Evolutionary conservation across 2,329 filamentous ascomycete genomes (phyloP), one percentile per base, ranked within the genome.

Genomic region (Diplodia seriata): DNA sequence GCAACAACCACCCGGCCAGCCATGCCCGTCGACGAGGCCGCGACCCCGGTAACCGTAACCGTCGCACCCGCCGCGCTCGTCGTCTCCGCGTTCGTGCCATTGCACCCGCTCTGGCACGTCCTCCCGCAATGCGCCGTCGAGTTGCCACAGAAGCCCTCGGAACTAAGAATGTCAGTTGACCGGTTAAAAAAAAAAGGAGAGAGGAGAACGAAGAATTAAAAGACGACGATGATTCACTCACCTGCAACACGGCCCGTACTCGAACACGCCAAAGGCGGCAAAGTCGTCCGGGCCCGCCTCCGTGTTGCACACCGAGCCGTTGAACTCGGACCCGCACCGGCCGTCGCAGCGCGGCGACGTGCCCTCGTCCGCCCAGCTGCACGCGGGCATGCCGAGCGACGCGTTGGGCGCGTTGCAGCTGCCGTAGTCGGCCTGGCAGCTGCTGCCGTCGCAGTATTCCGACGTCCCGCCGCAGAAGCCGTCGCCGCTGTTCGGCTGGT

Each of bases 161-260:
- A 47, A 2, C 49, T 47, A 26, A 26, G 23, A 26, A 26, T 26
- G 15, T n/a, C 7, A 43, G 40, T 43, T 15, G 18, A 6, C 18
- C 40, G 7, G 40, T 6, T 43, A 4, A 7, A 43, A 43, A 43
- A 18, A n/a, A 2, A 1, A 5, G 6, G 15, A 8, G 5, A 33
- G 1, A 33, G 31, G 2, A 3, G 23, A 26, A 26, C 2, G 23
- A 26, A 3, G 23, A 26, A 3, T 26, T 26, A 3, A 26, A 26
- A 26, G 23, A 26, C 23, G 23, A 26, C 23, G 23, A 26, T 3
- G 23, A 23, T 26, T 18, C 2, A 43, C 64, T 23, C 12, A 62
- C 56, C 66, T 68, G 43, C 66, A 68, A 20, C 66, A 68, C n/a
- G 57, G 36, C 4, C 66, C 66, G 33, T 68, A 68, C 7, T 62